Evolutionary conservation across 345 rosid species (phyloP).

Genomic region (Erodium maritimum): DNA sequence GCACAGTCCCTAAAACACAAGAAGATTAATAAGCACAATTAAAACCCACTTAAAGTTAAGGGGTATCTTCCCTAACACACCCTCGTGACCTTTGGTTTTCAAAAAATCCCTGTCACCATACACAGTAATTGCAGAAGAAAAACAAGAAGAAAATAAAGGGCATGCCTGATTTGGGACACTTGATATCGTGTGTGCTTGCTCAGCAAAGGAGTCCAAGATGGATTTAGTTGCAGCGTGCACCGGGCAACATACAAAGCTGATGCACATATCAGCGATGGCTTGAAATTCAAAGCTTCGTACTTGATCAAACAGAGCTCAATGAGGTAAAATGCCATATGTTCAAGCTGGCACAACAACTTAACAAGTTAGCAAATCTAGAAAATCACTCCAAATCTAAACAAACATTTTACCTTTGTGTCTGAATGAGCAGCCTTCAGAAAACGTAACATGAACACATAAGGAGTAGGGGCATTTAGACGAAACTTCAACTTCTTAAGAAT

Average conservation of each 20-base stretch:
- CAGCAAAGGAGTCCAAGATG: conserved; percentile 71
- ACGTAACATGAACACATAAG: conserved; percentile 87
- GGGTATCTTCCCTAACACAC: too few relatives aligned
- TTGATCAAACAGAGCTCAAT: conserved; percentile 74
- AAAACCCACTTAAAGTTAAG: neutral
- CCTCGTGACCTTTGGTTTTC: too few relatives aligned
- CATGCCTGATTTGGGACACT: conserved; percentile 55
- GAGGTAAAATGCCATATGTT: conserved; percentile 77
- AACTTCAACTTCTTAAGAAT: conserved; percentile 67
- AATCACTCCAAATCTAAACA: neutral
- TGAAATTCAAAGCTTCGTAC: conserved; percentile 65
- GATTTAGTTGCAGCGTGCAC: conserved; percentile 49
- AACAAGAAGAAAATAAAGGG: too few relatives aligned
- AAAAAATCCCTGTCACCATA: too few relatives aligned
- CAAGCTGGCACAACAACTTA: conserved; percentile 37
- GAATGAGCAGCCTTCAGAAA: conserved; percentile 92
- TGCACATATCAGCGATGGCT: conserved; percentile 80
- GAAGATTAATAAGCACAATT: neutral
- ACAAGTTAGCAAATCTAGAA: neutral
- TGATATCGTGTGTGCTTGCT: conserved; percentile 47
- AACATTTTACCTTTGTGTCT: conserved; percentile 54
- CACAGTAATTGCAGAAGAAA: too few relatives aligned
- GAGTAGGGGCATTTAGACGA: conserved; percentile 75
- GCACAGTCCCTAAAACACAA: conserved; percentile 58
- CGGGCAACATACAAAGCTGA: conserved; percentile 77